phyloP scores from a whole-genome alignment of 2,329 filamentous ascomycete species.

The Exophiala lecanii-corni region DNA sequence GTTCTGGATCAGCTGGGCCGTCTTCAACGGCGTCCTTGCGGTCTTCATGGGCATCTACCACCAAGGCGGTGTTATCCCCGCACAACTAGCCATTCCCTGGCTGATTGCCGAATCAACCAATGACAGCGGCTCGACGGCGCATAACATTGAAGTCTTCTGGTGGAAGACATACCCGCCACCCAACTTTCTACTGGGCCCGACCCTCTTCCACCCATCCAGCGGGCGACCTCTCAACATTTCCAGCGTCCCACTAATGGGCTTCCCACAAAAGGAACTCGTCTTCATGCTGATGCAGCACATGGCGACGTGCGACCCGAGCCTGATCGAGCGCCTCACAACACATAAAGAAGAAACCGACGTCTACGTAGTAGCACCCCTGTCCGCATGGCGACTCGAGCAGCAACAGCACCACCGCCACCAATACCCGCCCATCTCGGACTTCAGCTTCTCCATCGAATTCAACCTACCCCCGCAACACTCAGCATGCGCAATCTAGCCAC shows the following conservation, averaged over 20 bases:
- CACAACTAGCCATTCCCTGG: conserved; percentile 43
- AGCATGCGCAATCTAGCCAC: conserved; percentile 35
- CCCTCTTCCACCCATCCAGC: conserved; percentile 24
- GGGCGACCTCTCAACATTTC: conserved; percentile 31
- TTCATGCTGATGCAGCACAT: conserved; percentile 35
- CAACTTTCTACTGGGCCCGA: conserved; percentile 45
- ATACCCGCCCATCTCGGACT: conserved; percentile 19
- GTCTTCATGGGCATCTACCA: conserved; percentile 51
- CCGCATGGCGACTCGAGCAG: conserved; percentile 30
- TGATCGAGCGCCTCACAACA: conserved; percentile 18
- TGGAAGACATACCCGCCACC: conserved; percentile 54
- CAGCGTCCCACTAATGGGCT: conserved; percentile 48
- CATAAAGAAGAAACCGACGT: conserved; percentile 28
- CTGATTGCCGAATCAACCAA: conserved; percentile 24
- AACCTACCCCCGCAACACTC: conserved; percentile 16
- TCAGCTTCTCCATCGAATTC: conserved; percentile 22
- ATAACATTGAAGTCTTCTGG: conserved; percentile 42
- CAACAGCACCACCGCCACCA: no score
- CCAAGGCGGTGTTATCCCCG: conserved; percentile 49
- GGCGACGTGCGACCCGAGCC: conserved; percentile 22
- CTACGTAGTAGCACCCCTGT: conserved; percentile 44
- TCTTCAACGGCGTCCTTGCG: conserved; percentile 47
- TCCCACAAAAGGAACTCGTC: conserved; percentile 39
- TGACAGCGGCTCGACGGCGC: conserved; percentile 15
- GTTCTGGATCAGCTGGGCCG: conserved; percentile 43